Base-by-base conservation (phyloP, 306 rosid species). In the Castanea sativa region DNA sequence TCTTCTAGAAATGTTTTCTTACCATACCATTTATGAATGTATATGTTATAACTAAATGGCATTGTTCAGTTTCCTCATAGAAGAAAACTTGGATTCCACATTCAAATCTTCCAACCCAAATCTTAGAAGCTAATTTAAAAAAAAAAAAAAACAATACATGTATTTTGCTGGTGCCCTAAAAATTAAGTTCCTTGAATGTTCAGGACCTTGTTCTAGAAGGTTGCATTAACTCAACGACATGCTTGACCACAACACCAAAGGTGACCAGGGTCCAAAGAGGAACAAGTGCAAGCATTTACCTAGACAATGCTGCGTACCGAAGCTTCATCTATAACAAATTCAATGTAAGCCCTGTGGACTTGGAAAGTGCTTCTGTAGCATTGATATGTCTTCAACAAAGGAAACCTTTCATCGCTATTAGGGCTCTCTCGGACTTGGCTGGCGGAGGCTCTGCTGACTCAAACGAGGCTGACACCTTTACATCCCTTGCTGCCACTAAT, bases 311-410 rank as follows among this genome's bases (percentile, higher is more conserved):
- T 2, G 91, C 93, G 0, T 89, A 89, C 41, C 58, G 93, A 4
- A 71, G 69, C 29, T 89, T 88, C 86, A 68, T 91, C 4, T 57
- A 74, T 27, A 13, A 84, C 2, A 86, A 91, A 38, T 91, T 91
- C 75, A 55, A 85, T 1, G 79, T 86, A 11, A 80, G 90, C 25
- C 89, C 92, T 0, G 88, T 91, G 0, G 93, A 89, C 75, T 84
- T 87, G 90, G 87, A 87, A 67, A 87, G 78, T 73, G 91, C 92
- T 0, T 57, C 91, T 0, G 93, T 89, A 23, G 93, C 97, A 1
- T 82, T 89, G 1, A 72, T 89, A 5, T 83, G 91, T 60, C 60
- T 73, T 0, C 91, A 91, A 29, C 91, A 91, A 38, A 83, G 57
- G 55, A 59, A 78, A 4, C 91, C 97, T 0, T 91, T 88, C 83